phyloP scores from a whole-genome alignment of 352 stramenopile genomes.

The Phytopythium chamaehyphon region DNA sequence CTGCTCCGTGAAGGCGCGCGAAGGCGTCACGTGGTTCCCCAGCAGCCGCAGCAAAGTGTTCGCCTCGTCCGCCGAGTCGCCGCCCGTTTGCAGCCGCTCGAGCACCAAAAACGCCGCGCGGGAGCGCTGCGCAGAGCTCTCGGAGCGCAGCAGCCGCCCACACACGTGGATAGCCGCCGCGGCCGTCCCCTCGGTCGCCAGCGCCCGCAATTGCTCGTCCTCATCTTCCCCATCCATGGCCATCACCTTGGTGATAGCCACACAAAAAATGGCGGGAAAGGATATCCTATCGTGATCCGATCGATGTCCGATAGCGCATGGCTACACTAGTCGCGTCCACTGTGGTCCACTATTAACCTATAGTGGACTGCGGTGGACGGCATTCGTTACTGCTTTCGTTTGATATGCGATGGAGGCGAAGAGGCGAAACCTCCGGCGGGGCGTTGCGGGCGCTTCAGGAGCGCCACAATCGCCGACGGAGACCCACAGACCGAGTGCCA shows the following conservation, averaged over 20 bases:
- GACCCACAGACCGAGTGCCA: too few relatives aligned
- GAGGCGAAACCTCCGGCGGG: too few relatives aligned
- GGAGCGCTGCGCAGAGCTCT: slow-evolving; percentile 31
- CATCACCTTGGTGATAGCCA: neutral
- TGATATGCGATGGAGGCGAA: neutral
- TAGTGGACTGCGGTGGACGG: too few relatives aligned
- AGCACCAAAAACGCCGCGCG: slow-evolving; percentile 57
- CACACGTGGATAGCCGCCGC: slow-evolving; percentile 42
- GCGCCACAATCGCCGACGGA: too few relatives aligned
- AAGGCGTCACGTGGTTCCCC: slow-evolving; percentile 67
- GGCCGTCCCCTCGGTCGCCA: slow-evolving; percentile 44
- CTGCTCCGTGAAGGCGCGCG: slow-evolving; percentile 68
- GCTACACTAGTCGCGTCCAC: too few relatives aligned
- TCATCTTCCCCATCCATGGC: slow-evolving; percentile 7
- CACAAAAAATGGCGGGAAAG: too few relatives aligned
- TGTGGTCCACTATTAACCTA: too few relatives aligned
- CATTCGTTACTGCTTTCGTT: too few relatives aligned
- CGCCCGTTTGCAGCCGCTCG: slow-evolving; percentile 55
- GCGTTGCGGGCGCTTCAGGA: too few relatives aligned
- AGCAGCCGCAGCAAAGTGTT: slow-evolving; percentile 74
- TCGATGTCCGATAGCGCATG: too few relatives aligned
- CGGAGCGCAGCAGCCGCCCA: slow-evolving; percentile 48
- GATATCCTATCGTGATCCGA: too few relatives aligned
- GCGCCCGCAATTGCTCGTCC: slow-evolving; percentile 32
- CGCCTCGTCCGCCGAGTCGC: slow-evolving; percentile 60